phyloP scores from a whole-genome alignment of 2,329 filamentous ascomycete genomes.

The Ascochyta rabiei region DNA sequence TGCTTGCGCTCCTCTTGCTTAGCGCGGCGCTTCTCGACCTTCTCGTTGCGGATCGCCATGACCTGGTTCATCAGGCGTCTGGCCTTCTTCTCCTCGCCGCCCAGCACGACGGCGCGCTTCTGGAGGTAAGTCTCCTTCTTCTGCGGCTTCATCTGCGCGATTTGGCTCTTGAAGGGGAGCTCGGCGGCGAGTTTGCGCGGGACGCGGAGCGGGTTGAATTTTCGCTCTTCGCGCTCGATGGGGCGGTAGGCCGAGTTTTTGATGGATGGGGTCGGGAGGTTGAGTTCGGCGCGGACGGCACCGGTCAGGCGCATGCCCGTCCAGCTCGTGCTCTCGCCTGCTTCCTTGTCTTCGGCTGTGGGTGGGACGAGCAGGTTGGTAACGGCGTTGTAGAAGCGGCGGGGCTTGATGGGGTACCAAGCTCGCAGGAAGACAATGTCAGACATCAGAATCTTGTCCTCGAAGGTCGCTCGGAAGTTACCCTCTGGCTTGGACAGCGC shows the following conservation, averaged over 20 bases:
- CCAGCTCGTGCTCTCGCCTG: slow-evolving; percentile 63
- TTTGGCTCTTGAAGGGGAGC: slow-evolving; percentile 91
- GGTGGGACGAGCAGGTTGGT: slow-evolving; percentile 80
- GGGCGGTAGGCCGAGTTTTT: slow-evolving; percentile 85
- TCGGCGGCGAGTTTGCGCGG: slow-evolving; percentile 79
- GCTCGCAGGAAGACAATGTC: slow-evolving; percentile 96
- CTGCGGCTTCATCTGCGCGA: slow-evolving; percentile 79
- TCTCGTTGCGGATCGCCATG: slow-evolving; percentile 87
- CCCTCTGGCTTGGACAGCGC: slow-evolving; percentile 92
- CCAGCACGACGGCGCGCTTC: slow-evolving; percentile 91
- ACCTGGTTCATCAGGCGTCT: slow-evolving; percentile 91
- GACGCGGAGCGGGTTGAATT: slow-evolving; percentile 70
- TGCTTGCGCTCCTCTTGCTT: slow-evolving; percentile 89
- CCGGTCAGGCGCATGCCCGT: slow-evolving; percentile 92
- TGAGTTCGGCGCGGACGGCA: slow-evolving; percentile 79
- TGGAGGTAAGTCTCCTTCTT: slow-evolving; percentile 86
- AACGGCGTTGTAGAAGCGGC: slow-evolving; percentile 95
- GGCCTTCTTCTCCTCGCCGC: slow-evolving; percentile 83
- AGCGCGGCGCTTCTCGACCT: slow-evolving; percentile 77
- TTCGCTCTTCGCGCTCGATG: slow-evolving; percentile 58
- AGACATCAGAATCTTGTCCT: slow-evolving; percentile 96
- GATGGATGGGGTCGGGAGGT: slow-evolving; percentile 75
- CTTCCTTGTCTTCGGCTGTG: slow-evolving; percentile 31
- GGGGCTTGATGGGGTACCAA: slow-evolving; percentile 95
- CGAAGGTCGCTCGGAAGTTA: slow-evolving; percentile 94